Base-by-base conservation (phyloP, 139 green algal genomes). In the Micromonas commoda region DNA sequence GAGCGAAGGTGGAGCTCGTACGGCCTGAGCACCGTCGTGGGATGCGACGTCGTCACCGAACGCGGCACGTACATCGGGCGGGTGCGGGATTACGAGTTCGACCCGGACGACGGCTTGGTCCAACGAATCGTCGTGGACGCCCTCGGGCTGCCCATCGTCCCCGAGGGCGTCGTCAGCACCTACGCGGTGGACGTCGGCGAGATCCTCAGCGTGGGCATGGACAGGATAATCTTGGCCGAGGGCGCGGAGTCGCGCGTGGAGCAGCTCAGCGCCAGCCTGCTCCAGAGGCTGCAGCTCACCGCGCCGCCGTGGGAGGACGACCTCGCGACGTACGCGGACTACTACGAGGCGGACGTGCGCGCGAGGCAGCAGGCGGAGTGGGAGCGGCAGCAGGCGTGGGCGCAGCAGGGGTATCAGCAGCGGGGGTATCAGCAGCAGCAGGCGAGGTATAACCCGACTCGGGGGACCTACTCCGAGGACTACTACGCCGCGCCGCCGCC, bases 11-110 rank as follows among this genome's bases (percentile, higher is more conserved):
- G 81, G 52, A 78, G 45, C 34, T 54, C 76, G 64, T 82, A 85
- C 35, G 68, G 69, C 31, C 60, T 81, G 19, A 72, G 33, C 38
- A 71, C 71, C 32, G 33, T 83, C 38, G 64, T 83, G 9, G 81
- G 81, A 29, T 75, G 64, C 38, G 81, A 85, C 32, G 76, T 85
- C 21, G 54, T 85, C 4, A 82, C 76, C 3, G 81, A 85, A 61
- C 28, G 28, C 24, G 81, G 81, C 13, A 51, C 28, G 13, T 82
- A 79, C 29, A 70, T 85, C n/a, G 81, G 81, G 4, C 45, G 76
- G 24, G 65, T 82, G 32, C 66, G 81, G 32, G 81, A 85, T 51
- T 85, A 71, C 38, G 45, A 75, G 52, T 85, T 85, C 33, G 39
- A 85, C 26, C 81, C 81, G 1, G 81, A 85, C 26, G 57, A 76